Base-by-base conservation (phyloP, 2,329 filamentous ascomycete genomes). In the Alternaria conjuncta region DNA sequence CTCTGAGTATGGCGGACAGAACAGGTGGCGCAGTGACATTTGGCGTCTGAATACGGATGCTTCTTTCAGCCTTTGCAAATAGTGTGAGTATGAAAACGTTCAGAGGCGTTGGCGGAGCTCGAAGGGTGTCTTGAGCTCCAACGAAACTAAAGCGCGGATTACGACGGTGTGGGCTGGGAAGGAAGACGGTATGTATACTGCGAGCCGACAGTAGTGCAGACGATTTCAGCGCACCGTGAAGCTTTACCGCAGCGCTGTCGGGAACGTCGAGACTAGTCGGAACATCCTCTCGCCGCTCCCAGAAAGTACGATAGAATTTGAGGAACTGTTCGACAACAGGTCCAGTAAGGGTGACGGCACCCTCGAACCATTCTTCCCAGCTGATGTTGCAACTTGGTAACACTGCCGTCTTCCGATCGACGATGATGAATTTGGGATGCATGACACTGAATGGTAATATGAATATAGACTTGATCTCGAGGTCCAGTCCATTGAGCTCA, bases 341-440 rank as follows among this genome's bases (percentile, higher is more conserved):
- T 0, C 92, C 92, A 7, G 84, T 83, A 11, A 95, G 79, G 58
- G 89, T 87, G 4, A 95, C 81, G 60, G 90, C 92, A 0, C 90
- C 91, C 77, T 96, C 93, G 25, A 95, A 90, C 93, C 93, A 96
- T n/a, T 88, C 80, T 78, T 96, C 93, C 91, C 91, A 96, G 73
- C 91, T 94, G 5, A 96, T 88, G 71, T 96, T 96, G 78, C 92
- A 94, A 71, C 90, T 93, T 0, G 92, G 92, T 10, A 96, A 78
- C 71, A 90, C 90, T 0, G 90, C 90, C 3, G 81, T 84, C 30
- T 82, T 78, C 1, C 90, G 85, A 75, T 96, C 93, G 1, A 95
- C 79, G 13, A 96, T 84, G 41, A 95, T 84, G 70, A 92, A 95
- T 73, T 96, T 96, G 0, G 92, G 90, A 75, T 96, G 93, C 88